These are phyloP conservation scores for Xylariomycetidae sp. DNA, from an alignment of 2,329 filamentous ascomycete genomes.

Conservation along the genomic window DNA sequence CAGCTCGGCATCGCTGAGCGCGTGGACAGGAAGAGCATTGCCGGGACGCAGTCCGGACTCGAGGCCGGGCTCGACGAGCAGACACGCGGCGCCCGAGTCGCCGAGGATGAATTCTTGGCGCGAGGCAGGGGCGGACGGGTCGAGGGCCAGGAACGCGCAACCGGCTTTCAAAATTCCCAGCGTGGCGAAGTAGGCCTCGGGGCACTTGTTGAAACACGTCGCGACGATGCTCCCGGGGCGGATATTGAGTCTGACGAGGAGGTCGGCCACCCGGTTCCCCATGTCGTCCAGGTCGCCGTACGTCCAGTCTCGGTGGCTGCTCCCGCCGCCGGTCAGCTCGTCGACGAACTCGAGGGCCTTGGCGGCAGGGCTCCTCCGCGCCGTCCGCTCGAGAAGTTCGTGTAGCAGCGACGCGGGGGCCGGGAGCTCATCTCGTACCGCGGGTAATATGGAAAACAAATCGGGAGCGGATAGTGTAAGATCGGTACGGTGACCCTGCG, in stretches of 20 bases:
- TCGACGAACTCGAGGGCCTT: conserved; percentile 73
- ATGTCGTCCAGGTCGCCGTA: conserved; percentile 67
- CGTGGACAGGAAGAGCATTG: conserved; percentile 27
- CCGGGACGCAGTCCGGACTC: conserved; percentile 27
- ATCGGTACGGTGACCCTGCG: conserved; percentile 36
- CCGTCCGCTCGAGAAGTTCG: conserved; percentile 68
- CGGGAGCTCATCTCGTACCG: conserved; percentile 52
- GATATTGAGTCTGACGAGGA: conserved; percentile 49
- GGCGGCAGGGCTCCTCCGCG: conserved; percentile 49
- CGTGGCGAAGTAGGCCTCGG: conserved; percentile 78
- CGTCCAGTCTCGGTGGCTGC: conserved; percentile 59
- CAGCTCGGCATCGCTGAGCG: conserved; percentile 29
- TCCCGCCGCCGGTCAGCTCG: conserved; percentile 41
- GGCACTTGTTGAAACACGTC: conserved; percentile 79
- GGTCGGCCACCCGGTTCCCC: conserved; percentile 67
- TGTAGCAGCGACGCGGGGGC: conserved; percentile 63
- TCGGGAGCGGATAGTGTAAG: conserved; percentile 27
- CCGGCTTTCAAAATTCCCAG: conserved; percentile 79
- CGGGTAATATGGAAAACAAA: conserved; percentile 62
- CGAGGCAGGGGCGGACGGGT: conserved; percentile 65
- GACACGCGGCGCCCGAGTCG: conserved; percentile 63
- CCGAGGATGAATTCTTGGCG: conserved; percentile 73
- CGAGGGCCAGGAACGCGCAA: conserved; percentile 75
- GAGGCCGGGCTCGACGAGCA: conserved; percentile 49
- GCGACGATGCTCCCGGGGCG: conserved; percentile 60